Base-by-base conservation (phyloP, 1,139 yeast genomes). In the Maudiozyma humilis region DNA sequence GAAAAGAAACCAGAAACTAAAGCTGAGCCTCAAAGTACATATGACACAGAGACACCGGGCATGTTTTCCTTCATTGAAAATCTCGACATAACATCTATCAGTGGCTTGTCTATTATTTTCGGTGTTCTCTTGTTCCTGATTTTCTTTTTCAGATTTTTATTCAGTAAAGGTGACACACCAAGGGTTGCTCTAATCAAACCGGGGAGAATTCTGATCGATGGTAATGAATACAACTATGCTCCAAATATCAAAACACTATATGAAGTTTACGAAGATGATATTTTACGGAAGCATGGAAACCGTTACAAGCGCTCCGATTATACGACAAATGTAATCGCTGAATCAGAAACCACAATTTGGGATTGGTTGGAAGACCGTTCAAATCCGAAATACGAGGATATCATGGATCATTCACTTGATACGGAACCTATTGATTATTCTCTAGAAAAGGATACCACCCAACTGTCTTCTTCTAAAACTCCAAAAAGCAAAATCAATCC, bases 271-370 rank as follows among this genome's bases (percentile, higher is more conserved):
- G 65, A 66, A 42, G 65, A 68, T 47, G 61, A 60, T 13, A 53
- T 61, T 36, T 51, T 62, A 42, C 58, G 58, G 8, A 53, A 59
- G 32, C 51, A 61, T 39, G 64, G 42, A 54, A 70, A 42, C 8
- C 40, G 36, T 17, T 44, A 30, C 2, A 41, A 38, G 8, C 37
- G 38, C n/a, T 37, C 40, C n/a, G 38, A 33, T 6, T 41, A 36
- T 20, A 38, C 41, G 13, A 50, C 50, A 32, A 41, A 56, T 34
- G 38, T 57, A 15, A 44, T 49, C 5, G 36, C 46, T 49, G 69
- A 72, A 45, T 76, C 79, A 47, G 94, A 87, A 62, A 72, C 73
- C 33, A 73, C 75, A 35, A 63, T 88, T 45, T 88, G 96, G 95
- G 73, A 77, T 42, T 88, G 96, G 96, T 72, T 87, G 37, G 76